Evolutionary conservation across 306 rosid species (phyloP).

Genomic region (Begonia fuchsioides): DNA sequence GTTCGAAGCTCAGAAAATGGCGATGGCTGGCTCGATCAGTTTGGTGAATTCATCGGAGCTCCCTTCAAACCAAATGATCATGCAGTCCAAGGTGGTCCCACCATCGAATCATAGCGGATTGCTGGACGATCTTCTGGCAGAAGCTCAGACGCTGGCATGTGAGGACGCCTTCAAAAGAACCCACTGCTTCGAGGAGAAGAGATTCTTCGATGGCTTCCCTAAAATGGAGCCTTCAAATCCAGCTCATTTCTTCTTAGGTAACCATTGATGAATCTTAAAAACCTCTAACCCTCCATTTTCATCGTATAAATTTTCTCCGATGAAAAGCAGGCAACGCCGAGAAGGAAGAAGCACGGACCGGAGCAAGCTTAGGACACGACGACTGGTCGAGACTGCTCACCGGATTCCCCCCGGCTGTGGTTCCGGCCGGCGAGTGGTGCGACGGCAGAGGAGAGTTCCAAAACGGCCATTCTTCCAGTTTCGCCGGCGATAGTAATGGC

Average conservation of each 20-base stretch:
- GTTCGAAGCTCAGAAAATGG: conserved; percentile 18
- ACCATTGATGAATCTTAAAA: not conserved
- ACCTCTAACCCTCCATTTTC: no score
- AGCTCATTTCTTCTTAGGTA: conserved; percentile 4
- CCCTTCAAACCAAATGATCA: conserved; percentile 48
- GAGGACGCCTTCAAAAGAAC: conserved; percentile 19
- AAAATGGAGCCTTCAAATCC: conserved; percentile 27
- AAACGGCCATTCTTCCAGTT: conserved; percentile 33
- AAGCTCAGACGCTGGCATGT: conserved; percentile 25
- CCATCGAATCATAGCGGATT: conserved; percentile 17
- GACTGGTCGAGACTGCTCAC: conserved; percentile 44
- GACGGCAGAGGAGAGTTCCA: conserved; percentile 17
- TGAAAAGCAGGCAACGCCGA: conserved; percentile 21
- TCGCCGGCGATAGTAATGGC: conserved; percentile 23
- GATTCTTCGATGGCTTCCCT: conserved; percentile 22
- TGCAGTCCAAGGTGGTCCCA: conserved; percentile 16
- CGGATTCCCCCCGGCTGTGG: conserved; percentile 32
- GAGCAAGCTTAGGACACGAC: conserved; percentile 28
- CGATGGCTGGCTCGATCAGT: conserved; percentile 1
- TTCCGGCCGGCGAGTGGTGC: conserved; percentile 39
- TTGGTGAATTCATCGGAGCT: conserved; percentile 35
- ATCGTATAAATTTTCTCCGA: no score
- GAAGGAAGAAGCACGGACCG: conserved; percentile 32
- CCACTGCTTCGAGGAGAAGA: conserved; percentile 23
- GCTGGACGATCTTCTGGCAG: conserved; percentile 45